These are phyloP conservation scores for Drechslerella dactyloides DNA, from an alignment of 2,329 filamentous ascomycete species.

Conservation along the genomic window DNA sequence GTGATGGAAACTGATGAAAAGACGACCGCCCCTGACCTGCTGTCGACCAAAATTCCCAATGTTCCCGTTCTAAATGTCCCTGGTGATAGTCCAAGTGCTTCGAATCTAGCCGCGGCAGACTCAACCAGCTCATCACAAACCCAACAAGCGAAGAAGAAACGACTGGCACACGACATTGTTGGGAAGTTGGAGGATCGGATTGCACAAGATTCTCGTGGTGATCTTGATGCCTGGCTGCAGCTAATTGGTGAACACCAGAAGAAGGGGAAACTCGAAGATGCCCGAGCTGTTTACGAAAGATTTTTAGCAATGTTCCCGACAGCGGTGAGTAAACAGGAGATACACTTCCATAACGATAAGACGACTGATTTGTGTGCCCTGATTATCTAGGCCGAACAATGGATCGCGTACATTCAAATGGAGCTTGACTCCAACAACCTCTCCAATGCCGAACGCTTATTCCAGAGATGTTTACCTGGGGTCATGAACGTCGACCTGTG, in stretches of 20 bases:
- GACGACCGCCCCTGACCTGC: slow-evolving; percentile 25
- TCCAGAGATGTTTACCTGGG: slow-evolving; percentile 76
- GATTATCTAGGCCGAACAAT: slow-evolving; percentile 78
- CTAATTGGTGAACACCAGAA: slow-evolving; percentile 84
- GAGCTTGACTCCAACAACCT: slow-evolving; percentile 87
- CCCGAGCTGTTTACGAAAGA: slow-evolving; percentile 79
- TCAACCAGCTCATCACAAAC: slow-evolving; percentile 21
- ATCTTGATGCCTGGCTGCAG: slow-evolving; percentile 87
- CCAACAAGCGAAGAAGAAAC: slow-evolving; percentile 59
- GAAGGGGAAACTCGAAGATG: slow-evolving; percentile 80
- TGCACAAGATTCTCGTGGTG: slow-evolving; percentile 88
- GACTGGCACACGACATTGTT: slow-evolving; percentile 74
- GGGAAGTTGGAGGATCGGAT: slow-evolving; percentile 87
- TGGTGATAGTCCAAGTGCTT: slow-evolving; percentile 35
- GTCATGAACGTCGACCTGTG: slow-evolving; percentile 86
- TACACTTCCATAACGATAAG: slow-evolving; percentile 9
- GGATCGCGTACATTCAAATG: slow-evolving; percentile 86
- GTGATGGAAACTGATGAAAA: slow-evolving; percentile 47
- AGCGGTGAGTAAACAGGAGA: slow-evolving; percentile 72
- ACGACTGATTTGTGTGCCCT: slow-evolving; percentile 32
- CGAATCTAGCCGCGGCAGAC: slow-evolving; percentile 31
- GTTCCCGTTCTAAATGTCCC: slow-evolving; percentile 48
- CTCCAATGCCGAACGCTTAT: slow-evolving; percentile 78
- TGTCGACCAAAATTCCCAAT: slow-evolving; percentile 35
- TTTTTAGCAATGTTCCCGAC: slow-evolving; percentile 89